Base-by-base conservation (phyloP, 2,329 filamentous ascomycete species). In the Cladosporium sp. region DNA sequence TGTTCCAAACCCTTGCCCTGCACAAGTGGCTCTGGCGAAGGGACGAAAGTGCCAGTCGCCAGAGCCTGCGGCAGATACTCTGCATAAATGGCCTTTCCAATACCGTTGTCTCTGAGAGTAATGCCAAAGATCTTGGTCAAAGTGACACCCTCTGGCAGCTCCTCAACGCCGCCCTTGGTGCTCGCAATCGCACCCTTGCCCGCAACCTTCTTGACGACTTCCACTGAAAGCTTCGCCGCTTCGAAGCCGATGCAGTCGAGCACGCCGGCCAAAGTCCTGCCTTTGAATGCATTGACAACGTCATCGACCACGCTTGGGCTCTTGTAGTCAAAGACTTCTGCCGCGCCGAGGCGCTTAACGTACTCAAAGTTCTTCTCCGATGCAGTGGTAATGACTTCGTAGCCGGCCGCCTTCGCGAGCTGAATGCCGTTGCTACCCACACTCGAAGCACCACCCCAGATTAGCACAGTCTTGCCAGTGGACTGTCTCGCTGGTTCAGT, bases 381-480 rank as follows among this genome's bases (percentile, higher is more conserved):
- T 0, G 73, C 72, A 0, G 77, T 80, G 0, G 75, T 68, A 40
- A 81, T 64, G 11, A 82, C 78, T 14, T 76, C 68, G 59, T 77
- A 79, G 0, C 40, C 30, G 5, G 28, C 40, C 73, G 0, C 74
- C 5, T 70, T 67, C 1, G 75, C 74, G 0, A 82, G 69, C 60
- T 82, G 80, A 11, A 81, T 75, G 0, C 76, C 76, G 43, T 74
- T 75, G 40, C 73, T 73, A 1, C 80, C 79, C 0, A 80, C 77
- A 15, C 72, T 73, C 0, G 77, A 76, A 2, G 78, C 75, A 0
- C 81, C 82, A n/a, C 81, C 81, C 78, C 80, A 84, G 14, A 83
- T 67, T 5, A 83, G 63, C 0, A 79, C 39, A 49, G 70, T 65
- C 51, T 76, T 70, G 15, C 69, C 69, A 5, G 63, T 69, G 2